Base-by-base conservation (phyloP, 768 basidiomycete species). In the Leccinum boreale region DNA sequence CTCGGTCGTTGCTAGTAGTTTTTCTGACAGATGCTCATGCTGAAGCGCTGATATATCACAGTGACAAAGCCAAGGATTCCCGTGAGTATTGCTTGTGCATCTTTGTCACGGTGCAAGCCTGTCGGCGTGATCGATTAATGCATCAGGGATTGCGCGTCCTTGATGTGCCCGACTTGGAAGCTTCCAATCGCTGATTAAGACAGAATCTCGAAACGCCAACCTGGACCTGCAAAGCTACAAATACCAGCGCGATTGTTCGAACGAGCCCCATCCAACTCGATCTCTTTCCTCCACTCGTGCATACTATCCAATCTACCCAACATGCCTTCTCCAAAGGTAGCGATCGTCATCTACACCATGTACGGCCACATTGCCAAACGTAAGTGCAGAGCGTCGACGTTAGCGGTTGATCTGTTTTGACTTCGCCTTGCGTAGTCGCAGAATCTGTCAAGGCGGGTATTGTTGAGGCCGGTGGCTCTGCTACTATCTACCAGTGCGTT, bases 351-450 rank as follows among this genome's bases (percentile, higher is more conserved):
- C 74, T 92, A 91, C 77, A 69, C 83, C 42, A 69, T 89, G 75
- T 89, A 87, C 70, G 86, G 87, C 63, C 90, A 92, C 70, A 81
- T 92, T 71, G 78, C 77, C 63, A 81, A 81, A 66, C 46, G 90
- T 90, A 67, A 36, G 85, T 78, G 9, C 26, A 19, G 4, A 28
- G 1, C 36, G 11, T 28, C 26, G 26, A 28, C 28, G 10, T 52
- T 23, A 4, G 17, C 21, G 1, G 9, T 52, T 6, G 6, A 2
- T 35, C 15, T 46, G 1, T n/a, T 21, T 28, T 39, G 53, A 62
- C 52, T 59, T 50, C 44, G 56, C 57, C 50, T 19, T 28, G 10
- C 50, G 1, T 65, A 91, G 90, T 91, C 72, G 88, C 89, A 15
- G 81, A 82, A 63, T 65, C 78, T n/a, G 77, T 73, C 64, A 75